phyloP scores from a whole-genome alignment of 306 rosid genomes.

The Malus sylvestris region DNA sequence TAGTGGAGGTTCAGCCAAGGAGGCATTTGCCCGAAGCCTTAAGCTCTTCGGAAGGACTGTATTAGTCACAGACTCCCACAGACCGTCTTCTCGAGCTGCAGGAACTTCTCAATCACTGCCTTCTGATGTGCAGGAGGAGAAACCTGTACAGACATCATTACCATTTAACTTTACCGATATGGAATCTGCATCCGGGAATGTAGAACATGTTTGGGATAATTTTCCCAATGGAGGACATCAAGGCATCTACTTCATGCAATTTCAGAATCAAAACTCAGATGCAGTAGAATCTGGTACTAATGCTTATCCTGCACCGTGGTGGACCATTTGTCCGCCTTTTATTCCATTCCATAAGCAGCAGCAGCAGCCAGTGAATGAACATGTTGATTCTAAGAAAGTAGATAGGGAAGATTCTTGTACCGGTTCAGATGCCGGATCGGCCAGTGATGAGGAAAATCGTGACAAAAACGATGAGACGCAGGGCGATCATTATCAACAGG shows the following conservation, averaged over 20 bases:
- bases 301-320: slow-evolving; percentile 30
- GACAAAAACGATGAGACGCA: slow-evolving; percentile 27
- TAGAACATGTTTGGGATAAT: slow-evolving; percentile 14
- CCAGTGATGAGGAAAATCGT: slow-evolving; percentile 25
- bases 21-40: slow-evolving; percentile 36
- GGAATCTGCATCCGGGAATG: slow-evolving; percentile 8
- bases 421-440: slow-evolving; percentile 42
- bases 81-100: slow-evolving; percentile 17
- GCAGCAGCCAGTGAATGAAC: slow-evolving; percentile 4
- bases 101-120: slow-evolving; percentile 23
- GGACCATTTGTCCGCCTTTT: slow-evolving; percentile 22
- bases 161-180: background rate
- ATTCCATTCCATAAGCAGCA: slow-evolving; percentile 21
- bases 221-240: slow-evolving; percentile 2
- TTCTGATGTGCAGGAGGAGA: background rate
- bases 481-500: background rate
- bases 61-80: slow-evolving; percentile 33
- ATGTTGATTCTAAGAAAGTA: slow-evolving; percentile 24
- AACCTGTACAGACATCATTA: background rate
- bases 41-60: slow-evolving; percentile 75
- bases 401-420: slow-evolving; percentile 42
- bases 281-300: slow-evolving; percentile 13
- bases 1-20: slow-evolving; percentile 31
- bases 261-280: slow-evolving; percentile 25
- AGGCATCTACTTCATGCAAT: slow-evolving; percentile 22